Percentiles rank a stretch among this genome's conserved stretches.
Evolutionary conservation across 2,329 filamentous ascomycete genomes (phyloP).

Genomic region (Rhytidhysteron rufulum): DNA sequence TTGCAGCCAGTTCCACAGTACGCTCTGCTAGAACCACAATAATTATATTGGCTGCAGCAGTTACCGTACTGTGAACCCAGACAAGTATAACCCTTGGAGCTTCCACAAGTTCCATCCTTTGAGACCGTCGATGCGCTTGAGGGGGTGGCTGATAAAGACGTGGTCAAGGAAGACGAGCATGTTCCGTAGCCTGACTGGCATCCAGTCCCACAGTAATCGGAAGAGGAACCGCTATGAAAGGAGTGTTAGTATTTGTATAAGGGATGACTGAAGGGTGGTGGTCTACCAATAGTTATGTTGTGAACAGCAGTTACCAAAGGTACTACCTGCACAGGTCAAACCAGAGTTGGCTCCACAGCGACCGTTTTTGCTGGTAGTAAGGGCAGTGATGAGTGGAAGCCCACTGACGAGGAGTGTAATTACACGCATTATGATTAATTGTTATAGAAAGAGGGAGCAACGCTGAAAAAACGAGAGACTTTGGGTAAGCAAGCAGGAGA

Average conservation of each 20-base stretch:
- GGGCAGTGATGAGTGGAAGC: background rate
- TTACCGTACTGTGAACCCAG: constrained; percentile 5
- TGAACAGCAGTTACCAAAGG: background rate
- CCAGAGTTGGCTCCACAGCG: background rate
- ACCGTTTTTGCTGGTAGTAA: background rate
- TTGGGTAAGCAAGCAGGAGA: too few species aligned
- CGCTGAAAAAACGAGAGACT: too few species aligned
- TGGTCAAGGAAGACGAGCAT: constrained; percentile 23
- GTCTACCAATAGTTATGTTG: too few species aligned
- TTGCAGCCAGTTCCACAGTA: background rate
- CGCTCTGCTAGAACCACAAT: background rate
- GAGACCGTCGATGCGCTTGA: background rate
- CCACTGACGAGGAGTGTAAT: too few species aligned
- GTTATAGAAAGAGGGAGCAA: too few species aligned
- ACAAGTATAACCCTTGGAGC: constrained; percentile 7
- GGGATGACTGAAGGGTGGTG: too few species aligned
- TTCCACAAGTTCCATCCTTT: background rate
- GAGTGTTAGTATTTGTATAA: too few species aligned
- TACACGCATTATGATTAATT: too few species aligned
- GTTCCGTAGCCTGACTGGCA: constrained; percentile 8
- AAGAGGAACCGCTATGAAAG: constrained; percentile 2
- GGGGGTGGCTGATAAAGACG: background rate
- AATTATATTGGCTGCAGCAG: constrained; percentile 4
- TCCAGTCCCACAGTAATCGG: constrained; percentile 5
- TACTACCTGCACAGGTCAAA: background rate